Evolutionary conservation across 2,329 filamentous ascomycete species (phyloP).

Genomic region (Teratosphaeria zuluensis): DNA sequence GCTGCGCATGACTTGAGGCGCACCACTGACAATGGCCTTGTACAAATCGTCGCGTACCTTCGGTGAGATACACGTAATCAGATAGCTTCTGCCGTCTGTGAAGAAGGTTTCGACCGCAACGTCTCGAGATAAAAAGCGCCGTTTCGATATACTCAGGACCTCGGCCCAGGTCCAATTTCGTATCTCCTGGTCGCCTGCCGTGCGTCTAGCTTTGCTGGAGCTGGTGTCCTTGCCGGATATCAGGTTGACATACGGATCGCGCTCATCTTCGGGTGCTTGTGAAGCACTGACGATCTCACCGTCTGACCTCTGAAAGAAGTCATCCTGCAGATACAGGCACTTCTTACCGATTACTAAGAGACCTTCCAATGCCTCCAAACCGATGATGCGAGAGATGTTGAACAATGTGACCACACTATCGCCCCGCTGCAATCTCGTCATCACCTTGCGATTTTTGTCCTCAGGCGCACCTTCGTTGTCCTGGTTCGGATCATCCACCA

Average conservation of each 20-base stretch:
- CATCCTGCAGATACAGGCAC: slow-evolving; percentile 87
- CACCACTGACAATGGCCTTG: slow-evolving; percentile 56
- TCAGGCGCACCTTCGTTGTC: slow-evolving; percentile 71
- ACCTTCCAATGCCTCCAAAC: slow-evolving; percentile 86
- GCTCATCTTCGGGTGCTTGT: slow-evolving; percentile 84
- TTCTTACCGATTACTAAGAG: slow-evolving; percentile 89
- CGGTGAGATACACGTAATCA: slow-evolving; percentile 73
- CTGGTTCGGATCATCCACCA: slow-evolving; percentile 87
- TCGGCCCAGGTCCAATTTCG: slow-evolving; percentile 91
- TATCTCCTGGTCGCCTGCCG: slow-evolving; percentile 60
- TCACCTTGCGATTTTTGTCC: slow-evolving; percentile 96
- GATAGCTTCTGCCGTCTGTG: slow-evolving; percentile 88
- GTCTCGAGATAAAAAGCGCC: slow-evolving; percentile 88
- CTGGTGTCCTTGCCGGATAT: slow-evolving; percentile 68
- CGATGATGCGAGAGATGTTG: slow-evolving; percentile 90
- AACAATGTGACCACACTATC: slow-evolving; percentile 90
- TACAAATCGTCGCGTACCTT: slow-evolving; percentile 70
- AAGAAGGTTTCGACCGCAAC: slow-evolving; percentile 98
- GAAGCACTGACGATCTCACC: slow-evolving; percentile 95
- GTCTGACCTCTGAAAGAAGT: slow-evolving; percentile 88
- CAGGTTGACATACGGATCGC: slow-evolving; percentile 90
- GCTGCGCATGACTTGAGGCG: slow-evolving; percentile 63
- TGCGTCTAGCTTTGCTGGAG: slow-evolving; percentile 41
- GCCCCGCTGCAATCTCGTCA: slow-evolving; percentile 81
- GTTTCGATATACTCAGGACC: slow-evolving; percentile 89